Percentiles rank a stretch among this genome's conserved stretches.
These are phyloP conservation scores for Saccharum officinarum DNA, from an alignment of 176 grass and related monocot species.

Conservation along the genomic window DNA sequence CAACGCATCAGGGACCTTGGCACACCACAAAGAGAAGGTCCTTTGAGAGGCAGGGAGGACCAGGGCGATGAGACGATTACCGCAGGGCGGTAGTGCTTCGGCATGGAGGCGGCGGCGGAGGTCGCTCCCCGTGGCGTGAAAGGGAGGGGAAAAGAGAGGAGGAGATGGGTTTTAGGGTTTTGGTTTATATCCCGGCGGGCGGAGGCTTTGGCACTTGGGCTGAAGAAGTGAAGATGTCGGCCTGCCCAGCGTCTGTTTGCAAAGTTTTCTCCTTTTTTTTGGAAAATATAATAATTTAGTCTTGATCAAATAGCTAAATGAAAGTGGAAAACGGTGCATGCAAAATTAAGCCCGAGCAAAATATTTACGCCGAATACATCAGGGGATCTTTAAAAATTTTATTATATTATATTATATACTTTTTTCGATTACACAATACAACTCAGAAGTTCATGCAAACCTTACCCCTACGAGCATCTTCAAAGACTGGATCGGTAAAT, in stretches of 20 bases:
- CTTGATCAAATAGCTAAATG: not conserved
- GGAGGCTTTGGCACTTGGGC: not conserved
- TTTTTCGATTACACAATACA: no score
- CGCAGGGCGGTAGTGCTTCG: slow-evolving; percentile 85
- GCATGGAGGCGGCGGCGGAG: slow-evolving; percentile 48
- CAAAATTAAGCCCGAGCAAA: not conserved
- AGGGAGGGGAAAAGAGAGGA: not conserved
- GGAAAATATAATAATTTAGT: not conserved
- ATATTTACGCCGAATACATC: not conserved
- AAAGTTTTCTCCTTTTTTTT: not conserved
- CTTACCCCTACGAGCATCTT: no score
- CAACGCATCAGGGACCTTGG: not conserved
- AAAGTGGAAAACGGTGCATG: not conserved
- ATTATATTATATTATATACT: no score
- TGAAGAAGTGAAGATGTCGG: not conserved
- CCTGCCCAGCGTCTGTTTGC: not conserved
- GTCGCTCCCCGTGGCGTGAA: slow-evolving; percentile 4
- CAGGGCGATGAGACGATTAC: slow-evolving; percentile 29
- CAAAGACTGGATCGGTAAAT: no score
- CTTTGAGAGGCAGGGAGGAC: not conserved
- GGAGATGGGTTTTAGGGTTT: slow-evolving; percentile 44
- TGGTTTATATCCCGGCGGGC: slow-evolving; percentile 28
- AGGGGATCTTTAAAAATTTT: no score
- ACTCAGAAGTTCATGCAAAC: no score
- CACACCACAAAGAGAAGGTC: not conserved